These are phyloP conservation scores for Rhizoclosmatium globosum DNA, from an alignment of 192 early-diverging fungal species.

Conservation along the genomic window DNA sequence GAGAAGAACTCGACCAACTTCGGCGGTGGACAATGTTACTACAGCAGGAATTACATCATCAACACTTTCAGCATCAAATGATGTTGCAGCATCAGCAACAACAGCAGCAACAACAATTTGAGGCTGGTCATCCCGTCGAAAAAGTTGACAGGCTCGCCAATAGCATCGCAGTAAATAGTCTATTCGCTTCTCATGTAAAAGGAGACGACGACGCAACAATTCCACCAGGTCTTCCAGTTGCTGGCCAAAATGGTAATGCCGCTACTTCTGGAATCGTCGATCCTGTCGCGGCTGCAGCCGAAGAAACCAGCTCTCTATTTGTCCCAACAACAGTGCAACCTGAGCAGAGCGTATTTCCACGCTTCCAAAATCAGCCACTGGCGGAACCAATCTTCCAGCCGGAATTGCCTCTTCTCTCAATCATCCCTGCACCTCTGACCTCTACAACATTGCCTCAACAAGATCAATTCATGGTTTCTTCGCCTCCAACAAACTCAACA, in stretches of 20 bases:
- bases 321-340: neutral
- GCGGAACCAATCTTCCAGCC: too few relatives aligned
- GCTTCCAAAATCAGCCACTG: too few relatives aligned
- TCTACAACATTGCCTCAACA: neutral
- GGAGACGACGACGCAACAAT: neutral
- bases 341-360: too few relatives aligned
- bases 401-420: too few relatives aligned
- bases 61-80: neutral
- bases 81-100: slow-evolving; percentile 14
- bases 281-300: slow-evolving; percentile 17
- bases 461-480: too few relatives aligned
- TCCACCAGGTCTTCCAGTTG: neutral
- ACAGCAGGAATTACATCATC: slow-evolving; percentile 18
- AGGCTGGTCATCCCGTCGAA: neutral
- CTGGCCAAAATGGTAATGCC: neutral
- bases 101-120: slow-evolving; percentile 15
- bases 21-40: neutral
- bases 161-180: slow-evolving; percentile 10
- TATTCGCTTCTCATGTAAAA: slow-evolving; percentile 3
- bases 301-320: neutral
- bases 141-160: neutral
- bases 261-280: neutral
- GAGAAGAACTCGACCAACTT: slow-evolving; percentile 14
- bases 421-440: neutral
- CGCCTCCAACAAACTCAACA: too few relatives aligned